Conservation (phyloP, 768 basidiomycete genomes). For the Tylopilus rubrobrunneus region DNA sequence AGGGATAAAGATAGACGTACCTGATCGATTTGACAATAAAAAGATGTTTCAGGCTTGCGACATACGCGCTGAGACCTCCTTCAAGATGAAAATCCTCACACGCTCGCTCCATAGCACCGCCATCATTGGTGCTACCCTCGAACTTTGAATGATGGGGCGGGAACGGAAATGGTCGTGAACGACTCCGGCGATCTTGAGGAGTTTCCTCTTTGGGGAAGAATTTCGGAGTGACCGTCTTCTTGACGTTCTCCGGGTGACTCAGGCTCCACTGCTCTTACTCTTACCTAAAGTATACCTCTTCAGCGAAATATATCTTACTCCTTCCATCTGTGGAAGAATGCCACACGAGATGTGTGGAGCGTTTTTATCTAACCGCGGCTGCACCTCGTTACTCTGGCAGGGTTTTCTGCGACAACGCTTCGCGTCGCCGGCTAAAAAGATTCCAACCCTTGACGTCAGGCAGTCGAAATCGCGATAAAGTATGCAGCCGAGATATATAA, state of each 20-base stretch:
- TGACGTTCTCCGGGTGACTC: not conserved
- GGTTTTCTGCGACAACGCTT: not conserved
- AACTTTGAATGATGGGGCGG: not conserved
- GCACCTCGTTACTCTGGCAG: constrained; percentile 8
- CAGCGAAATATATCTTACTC: not conserved
- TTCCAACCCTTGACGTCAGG: constrained; percentile 31
- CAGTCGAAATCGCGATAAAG: constrained; percentile 4
- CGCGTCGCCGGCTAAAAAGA: not conserved
- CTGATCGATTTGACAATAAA: not conserved
- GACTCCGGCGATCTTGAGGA: constrained; percentile 9
- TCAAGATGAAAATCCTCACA: constrained; percentile 8
- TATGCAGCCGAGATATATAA: constrained; percentile 18
- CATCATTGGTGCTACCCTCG: constrained; percentile 8
- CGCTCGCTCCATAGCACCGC: constrained; percentile 11
- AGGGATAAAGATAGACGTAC: constrained; percentile 1
- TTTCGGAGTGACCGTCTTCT: not conserved
- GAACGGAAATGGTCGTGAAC: constrained; percentile 17
- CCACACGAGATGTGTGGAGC: constrained; percentile 6
- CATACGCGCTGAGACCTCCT: not conserved
- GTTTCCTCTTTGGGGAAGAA: constrained; percentile 15
- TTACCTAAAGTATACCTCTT: not conserved
- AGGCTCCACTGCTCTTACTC: not conserved
- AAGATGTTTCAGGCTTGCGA: constrained; percentile 1
- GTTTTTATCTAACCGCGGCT: constrained; percentile 4
- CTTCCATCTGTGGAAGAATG: constrained; percentile 1